Conservation (phyloP, 805 yeast species). For the Candida qinlingensis region DNA sequence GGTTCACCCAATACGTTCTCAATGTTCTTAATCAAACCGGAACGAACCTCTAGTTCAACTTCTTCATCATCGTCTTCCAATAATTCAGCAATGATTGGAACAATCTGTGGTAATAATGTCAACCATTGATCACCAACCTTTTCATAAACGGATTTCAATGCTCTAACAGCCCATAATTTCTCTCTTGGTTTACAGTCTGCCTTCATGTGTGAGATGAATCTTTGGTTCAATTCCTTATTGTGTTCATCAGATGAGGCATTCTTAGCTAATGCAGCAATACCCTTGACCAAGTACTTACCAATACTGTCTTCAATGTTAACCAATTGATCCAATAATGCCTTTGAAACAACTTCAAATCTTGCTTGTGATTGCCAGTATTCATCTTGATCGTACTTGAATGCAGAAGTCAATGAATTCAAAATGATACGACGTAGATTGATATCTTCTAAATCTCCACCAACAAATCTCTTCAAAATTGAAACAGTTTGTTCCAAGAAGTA, state of each 20-base stretch:
- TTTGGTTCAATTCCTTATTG: constrained; percentile 66
- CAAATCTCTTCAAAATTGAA: constrained; percentile 46
- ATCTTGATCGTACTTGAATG: constrained; percentile 85
- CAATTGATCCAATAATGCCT: constrained; percentile 62
- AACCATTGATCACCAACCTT: constrained; percentile 96
- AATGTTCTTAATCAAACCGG: constrained; percentile 83
- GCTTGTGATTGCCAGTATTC: constrained; percentile 92
- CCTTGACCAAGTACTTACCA: constrained; percentile 77
- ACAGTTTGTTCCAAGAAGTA: constrained; percentile 76
- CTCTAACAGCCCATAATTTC: constrained; percentile 75
- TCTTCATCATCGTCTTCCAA: constrained; percentile 94
- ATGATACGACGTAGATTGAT: constrained; percentile 66
- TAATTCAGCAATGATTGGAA: constrained; percentile 92
- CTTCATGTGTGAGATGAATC: constrained; percentile 62
- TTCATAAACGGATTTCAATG: constrained; percentile 76
- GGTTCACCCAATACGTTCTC: constrained; percentile 95
- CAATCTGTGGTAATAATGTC: constrained; percentile 82
- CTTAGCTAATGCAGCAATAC: constrained; percentile 71
- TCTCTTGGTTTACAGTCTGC: constrained; percentile 50
- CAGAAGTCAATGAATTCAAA: constrained; percentile 65
- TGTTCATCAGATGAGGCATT: constrained; percentile 65
- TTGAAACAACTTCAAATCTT: constrained; percentile 70
- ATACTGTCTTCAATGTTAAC: constrained; percentile 61
- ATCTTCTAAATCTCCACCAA: constrained; percentile 37
- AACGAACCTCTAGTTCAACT: constrained; percentile 87